These are phyloP conservation scores for Neurospora sp. DNA, from an alignment of 495 filamentous ascomycete genomes.

Conservation along the genomic window DNA sequence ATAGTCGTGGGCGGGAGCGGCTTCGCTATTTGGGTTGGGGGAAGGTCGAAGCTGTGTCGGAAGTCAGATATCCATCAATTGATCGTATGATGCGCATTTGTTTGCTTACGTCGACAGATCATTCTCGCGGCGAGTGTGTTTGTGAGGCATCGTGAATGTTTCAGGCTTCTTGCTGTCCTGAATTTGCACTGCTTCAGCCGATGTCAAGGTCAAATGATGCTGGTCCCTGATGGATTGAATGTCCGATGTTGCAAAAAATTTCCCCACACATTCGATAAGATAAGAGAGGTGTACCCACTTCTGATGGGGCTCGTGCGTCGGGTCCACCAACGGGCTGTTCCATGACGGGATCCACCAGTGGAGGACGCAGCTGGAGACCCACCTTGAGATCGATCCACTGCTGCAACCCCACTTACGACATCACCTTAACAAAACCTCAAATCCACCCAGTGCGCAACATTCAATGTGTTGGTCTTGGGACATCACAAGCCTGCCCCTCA, in stretches of 20 bases:
- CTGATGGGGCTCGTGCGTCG: background rate
- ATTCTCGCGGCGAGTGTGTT: slow-evolving; percentile 58
- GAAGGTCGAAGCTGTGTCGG: slow-evolving; percentile 55
- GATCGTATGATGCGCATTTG: background rate
- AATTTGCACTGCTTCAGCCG: background rate
- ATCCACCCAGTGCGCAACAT: background rate
- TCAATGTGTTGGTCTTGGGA: background rate
- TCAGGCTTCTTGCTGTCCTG: background rate
- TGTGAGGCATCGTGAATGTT: slow-evolving; percentile 60
- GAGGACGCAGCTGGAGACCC: background rate
- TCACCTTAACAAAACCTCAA: background rate
- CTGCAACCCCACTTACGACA: background rate
- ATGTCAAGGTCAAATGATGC: background rate
- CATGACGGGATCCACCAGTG: background rate
- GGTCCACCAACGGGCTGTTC: background rate
- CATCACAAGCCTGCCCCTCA: background rate
- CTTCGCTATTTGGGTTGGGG: slow-evolving; percentile 58
- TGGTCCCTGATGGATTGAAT: background rate
- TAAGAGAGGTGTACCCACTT: background rate
- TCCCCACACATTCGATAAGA: slow-evolving; percentile 13
- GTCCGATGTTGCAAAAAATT: background rate
- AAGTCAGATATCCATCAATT: slow-evolving; percentile 6
- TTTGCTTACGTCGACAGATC: slow-evolving; percentile 30
- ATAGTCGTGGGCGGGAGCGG: slow-evolving; percentile 50
- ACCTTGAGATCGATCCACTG: background rate